Evolutionary conservation across 148 eudicot genomes (phyloP).

Genomic region (Fallopia convolvulus): DNA sequence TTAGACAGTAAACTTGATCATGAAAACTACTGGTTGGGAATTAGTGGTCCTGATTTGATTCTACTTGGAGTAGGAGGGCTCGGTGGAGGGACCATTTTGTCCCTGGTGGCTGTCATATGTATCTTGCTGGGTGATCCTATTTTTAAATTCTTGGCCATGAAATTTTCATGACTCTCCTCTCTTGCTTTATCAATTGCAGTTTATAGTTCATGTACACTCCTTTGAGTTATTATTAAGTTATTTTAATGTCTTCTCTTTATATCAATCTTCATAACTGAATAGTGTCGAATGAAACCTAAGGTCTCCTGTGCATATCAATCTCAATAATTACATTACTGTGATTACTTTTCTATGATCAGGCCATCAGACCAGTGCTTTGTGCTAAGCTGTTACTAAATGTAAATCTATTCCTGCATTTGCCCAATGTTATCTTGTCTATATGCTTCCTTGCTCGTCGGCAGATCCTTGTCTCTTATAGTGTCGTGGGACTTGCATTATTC

Average conservation of each 20-base stretch:
- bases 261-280: not conserved
- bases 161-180: not conserved
- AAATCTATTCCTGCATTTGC: not conserved
- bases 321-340: not conserved
- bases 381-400: not conserved
- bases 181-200: not conserved
- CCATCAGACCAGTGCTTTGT: not conserved
- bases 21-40: not conserved
- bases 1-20: not conserved
- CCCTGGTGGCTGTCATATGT: not conserved
- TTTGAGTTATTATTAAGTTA: not conserved
- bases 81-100: slow-evolving; percentile 10
- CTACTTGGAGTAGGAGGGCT: not conserved
- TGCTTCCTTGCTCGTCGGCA: not conserved
- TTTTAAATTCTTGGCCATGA: not conserved
- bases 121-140: not conserved
- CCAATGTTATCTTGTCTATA: not conserved
- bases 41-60: slow-evolving; percentile 1
- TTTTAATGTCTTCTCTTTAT: not conserved
- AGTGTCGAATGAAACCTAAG: not conserved
- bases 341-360: not conserved
- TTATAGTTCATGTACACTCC: not conserved
- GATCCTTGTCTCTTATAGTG: not conserved
- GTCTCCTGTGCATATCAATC: no score
- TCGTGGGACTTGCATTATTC: not conserved